Evolutionary conservation across 352 stramenopile genomes (phyloP).

Genomic region (Pythium apleroticum): DNA sequence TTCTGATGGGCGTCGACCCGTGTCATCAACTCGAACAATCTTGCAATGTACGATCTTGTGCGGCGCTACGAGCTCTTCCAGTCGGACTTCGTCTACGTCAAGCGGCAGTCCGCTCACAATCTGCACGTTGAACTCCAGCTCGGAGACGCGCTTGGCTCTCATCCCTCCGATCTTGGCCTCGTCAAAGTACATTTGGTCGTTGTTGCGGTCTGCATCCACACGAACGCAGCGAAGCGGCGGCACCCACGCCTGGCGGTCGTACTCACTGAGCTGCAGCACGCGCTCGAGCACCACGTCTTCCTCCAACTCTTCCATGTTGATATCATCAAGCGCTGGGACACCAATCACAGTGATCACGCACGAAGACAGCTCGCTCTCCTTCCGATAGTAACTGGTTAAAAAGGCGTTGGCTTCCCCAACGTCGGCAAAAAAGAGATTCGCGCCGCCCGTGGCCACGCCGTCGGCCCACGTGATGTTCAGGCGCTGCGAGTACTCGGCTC

Average conservation of each 20-base stretch:
- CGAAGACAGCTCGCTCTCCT: not conserved
- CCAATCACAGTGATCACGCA: constrained; percentile 5
- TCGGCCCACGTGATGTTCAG: constrained; percentile 28
- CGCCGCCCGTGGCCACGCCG: constrained; percentile 13
- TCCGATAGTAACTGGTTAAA: not conserved
- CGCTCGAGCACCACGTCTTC: constrained; percentile 2
- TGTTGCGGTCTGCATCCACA: not conserved
- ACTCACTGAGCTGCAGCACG: not conserved
- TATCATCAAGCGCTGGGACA: constrained; percentile 1
- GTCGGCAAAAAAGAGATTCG: constrained; percentile 14
- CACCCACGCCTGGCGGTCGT: constrained; percentile 7
- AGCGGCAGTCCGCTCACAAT: constrained; percentile 11
- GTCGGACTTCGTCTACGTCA: constrained; percentile 1
- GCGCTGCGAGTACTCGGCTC: constrained; percentile 2
- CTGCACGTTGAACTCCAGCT: constrained; percentile 5
- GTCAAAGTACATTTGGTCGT: constrained; percentile 12
- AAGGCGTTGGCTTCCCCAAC: constrained; percentile 11
- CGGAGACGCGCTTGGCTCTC: not conserved
- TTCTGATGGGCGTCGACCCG: not conserved
- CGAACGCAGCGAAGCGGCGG: constrained; percentile 4
- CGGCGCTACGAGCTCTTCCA: constrained; percentile 5
- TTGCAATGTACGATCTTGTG: constrained; percentile 2
- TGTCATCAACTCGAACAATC: not conserved
- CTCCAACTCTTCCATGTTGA: not conserved
- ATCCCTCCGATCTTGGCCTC: not conserved